Evolutionary conservation across 1,284 basidiomycete genomes (phyloP).

Genomic region (Chalciporus piperatoides): DNA sequence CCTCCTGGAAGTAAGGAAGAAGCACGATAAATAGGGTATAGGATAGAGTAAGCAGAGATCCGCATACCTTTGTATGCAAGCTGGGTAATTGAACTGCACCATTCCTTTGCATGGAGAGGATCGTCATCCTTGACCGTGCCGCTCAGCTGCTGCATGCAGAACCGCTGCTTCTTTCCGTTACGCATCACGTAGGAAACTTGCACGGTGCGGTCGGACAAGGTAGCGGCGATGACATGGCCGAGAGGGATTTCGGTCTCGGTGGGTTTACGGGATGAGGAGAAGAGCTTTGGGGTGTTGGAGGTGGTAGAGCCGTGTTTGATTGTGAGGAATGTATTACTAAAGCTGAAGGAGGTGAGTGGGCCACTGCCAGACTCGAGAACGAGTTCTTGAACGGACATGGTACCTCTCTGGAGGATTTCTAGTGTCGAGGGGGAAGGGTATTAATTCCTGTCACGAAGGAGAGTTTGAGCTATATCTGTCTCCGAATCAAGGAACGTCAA

Average conservation of each 20-base stretch:
- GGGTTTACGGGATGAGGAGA: conserved; percentile 1
- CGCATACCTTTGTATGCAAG: conserved; percentile 60
- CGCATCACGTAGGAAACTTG: conserved; percentile 49
- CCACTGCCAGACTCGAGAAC: conserved; percentile 17
- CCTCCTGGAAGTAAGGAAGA: conserved; percentile 37
- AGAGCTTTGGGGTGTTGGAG: conserved; percentile 3
- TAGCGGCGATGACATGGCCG: conserved; percentile 51
- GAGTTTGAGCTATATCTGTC: conserved; percentile 5
- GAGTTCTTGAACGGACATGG: conserved; percentile 24
- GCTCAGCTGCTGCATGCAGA: conserved; percentile 40
- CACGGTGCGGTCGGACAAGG: conserved; percentile 36
- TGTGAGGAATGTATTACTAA: conserved; percentile 18
- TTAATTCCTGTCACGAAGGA: neutral
- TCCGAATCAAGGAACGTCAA: neutral
- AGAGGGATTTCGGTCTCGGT: conserved; percentile 35
- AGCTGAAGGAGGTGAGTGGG: conserved; percentile 14
- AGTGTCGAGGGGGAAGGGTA: conserved; percentile 3
- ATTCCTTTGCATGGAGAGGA: conserved; percentile 43
- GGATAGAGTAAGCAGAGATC: neutral
- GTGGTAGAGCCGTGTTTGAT: conserved; percentile 3
- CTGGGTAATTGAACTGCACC: conserved; percentile 55
- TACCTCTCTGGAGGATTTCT: neutral
- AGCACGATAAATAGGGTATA: conserved; percentile 1
- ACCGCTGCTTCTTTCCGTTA: conserved; percentile 35
- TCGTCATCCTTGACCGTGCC: conserved; percentile 42